Percentiles rank a stretch among this genome's conserved stretches.
Evolutionary conservation across 495 filamentous ascomycete species (phyloP).

Genomic region (Penicillium bovifimosum): DNA sequence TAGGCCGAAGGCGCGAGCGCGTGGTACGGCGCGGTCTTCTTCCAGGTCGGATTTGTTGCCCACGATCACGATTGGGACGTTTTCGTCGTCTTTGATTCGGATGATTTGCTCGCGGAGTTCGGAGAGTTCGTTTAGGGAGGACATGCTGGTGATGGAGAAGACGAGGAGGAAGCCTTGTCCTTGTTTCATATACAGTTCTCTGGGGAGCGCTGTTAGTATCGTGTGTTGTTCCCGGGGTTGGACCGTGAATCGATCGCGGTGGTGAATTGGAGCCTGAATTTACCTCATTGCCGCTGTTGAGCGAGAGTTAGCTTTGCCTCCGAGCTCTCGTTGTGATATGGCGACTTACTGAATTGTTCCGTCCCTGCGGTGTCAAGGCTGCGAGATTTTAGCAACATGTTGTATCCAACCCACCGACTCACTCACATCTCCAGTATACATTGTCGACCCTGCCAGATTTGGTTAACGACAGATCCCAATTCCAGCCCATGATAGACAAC

Average conservation of each 20-base stretch:
- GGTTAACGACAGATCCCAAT: conserved; percentile 18
- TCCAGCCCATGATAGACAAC: conserved; percentile 28
- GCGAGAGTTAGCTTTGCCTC: conserved; percentile 35
- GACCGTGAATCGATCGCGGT: background rate
- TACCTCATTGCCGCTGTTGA: conserved; percentile 65
- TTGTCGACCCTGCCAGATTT: conserved; percentile 69
- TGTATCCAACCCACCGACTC: conserved; percentile 4
- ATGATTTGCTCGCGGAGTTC: conserved; percentile 93
- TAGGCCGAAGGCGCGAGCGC: conserved; percentile 77
- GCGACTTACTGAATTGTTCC: conserved; percentile 87
- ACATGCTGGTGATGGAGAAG: conserved; percentile 89
- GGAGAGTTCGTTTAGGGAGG: conserved; percentile 78
- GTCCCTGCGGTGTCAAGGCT: conserved; percentile 96
- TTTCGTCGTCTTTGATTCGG: conserved; percentile 91
- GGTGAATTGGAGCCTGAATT: conserved; percentile 14
- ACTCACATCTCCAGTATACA: conserved; percentile 93
- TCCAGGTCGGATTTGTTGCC: conserved; percentile 97
- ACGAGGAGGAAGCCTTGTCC: conserved; percentile 96
- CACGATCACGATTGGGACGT: conserved; percentile 89
- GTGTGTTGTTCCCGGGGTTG: conserved; percentile 3
- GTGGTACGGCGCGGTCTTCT: conserved; percentile 79
- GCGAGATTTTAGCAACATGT: conserved; percentile 4
- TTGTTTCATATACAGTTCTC: conserved; percentile 94
- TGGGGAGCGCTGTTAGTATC: conserved; percentile 27
- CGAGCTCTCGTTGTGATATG: conserved; percentile 5